Percentiles rank a stretch among this genome's conserved stretches.
Conservation (phyloP, 495 filamentous ascomycete genomes). For the Lineolata rhizophorae region DNA sequence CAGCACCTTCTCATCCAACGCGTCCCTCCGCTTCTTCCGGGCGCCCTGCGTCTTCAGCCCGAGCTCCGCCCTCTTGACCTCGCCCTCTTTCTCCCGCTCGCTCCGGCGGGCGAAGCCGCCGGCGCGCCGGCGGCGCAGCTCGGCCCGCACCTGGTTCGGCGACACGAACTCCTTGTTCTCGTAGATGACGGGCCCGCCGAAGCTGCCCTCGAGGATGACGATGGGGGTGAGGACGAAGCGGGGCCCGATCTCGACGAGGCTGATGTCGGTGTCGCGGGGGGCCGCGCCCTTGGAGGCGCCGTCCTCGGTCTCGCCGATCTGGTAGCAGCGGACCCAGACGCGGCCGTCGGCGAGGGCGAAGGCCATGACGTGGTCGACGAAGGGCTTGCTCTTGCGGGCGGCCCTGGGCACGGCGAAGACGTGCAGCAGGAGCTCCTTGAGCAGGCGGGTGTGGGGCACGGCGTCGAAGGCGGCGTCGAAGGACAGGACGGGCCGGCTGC, state of each 20-base stretch:
- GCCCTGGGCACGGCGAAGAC: constrained; percentile 86
- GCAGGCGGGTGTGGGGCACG: constrained; percentile 43
- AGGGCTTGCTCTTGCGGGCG: constrained; percentile 78
- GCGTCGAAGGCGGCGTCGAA: constrained; percentile 75
- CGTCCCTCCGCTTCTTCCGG: constrained; percentile 34
- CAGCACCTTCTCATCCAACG: constrained; percentile 57
- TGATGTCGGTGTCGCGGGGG: constrained; percentile 42
- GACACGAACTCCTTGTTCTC: constrained; percentile 97
- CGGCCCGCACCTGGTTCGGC: constrained; percentile 79
- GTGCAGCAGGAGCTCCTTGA: constrained; percentile 75
- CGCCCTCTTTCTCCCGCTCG: constrained; percentile 48
- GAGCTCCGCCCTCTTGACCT: constrained; percentile 52
- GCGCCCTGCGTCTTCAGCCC: constrained; percentile 47
- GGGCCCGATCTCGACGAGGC: constrained; percentile 81
- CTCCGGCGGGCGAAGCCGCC: constrained; percentile 47
- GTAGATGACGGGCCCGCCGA: constrained; percentile 92
- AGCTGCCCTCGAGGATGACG: constrained; percentile 82
- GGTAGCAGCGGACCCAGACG: constrained; percentile 91
- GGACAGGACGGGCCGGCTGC: constrained; percentile 79
- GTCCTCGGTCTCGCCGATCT: constrained; percentile 64
- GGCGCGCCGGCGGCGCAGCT: constrained; percentile 53
- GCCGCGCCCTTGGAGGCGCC: constrained; percentile 21
- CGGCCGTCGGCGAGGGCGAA: constrained; percentile 87
- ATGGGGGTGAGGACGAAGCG: constrained; percentile 91
- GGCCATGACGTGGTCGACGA: constrained; percentile 82